Base-by-base conservation (phyloP, 2,329 filamentous ascomycete species). In the Fusarium beomiforme region DNA sequence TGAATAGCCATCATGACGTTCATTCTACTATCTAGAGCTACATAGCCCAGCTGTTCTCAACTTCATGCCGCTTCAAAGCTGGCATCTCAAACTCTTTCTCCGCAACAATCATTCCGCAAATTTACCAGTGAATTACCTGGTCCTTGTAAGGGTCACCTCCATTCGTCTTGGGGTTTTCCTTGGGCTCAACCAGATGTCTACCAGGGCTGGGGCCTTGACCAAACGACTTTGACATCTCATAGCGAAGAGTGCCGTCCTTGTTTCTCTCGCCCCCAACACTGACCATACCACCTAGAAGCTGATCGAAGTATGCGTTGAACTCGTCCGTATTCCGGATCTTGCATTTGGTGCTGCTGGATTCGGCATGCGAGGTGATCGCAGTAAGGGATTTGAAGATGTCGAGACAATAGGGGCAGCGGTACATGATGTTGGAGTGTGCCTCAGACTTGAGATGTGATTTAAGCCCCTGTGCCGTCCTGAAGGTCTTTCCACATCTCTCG, bases 301-400 rank as follows among this genome's bases (percentile, higher is more conserved):
- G 79, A 50, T 81, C 76, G 47, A 81, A 53, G 43, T 75, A 81
- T 2, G 73, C 67, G 6, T 71, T 69, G 43, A 76, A 87, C 17
- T 80, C 76, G 14, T 81, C 76, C 1, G 81, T 79, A 6, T 83
- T 72, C 7, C 84, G 82, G 29, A 88, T 80, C 10, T 75, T 76
- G 78, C 87, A 88, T 23, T 77, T 78, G 36, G 64, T 72, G 5
- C 80, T 79, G 57, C 80, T 81, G 2, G 83, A 80, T 71, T 89
- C 87, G 24, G 81, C 82, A 67, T 89, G 88, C 49, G 82, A 79
- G 6, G 84, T 81, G 34, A 88, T 81, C 5, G 83, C 80, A 19
- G 81, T 76, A 23, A 84, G 76, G 4, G 79, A 80, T 11, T 77
- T 76, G 72, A 86, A 89, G 11, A 71, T 75, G 5, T 75, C 76